phyloP scores from a whole-genome alignment of 2,329 filamentous ascomycete species.

The Ploettnerulaceae sp. region DNA sequence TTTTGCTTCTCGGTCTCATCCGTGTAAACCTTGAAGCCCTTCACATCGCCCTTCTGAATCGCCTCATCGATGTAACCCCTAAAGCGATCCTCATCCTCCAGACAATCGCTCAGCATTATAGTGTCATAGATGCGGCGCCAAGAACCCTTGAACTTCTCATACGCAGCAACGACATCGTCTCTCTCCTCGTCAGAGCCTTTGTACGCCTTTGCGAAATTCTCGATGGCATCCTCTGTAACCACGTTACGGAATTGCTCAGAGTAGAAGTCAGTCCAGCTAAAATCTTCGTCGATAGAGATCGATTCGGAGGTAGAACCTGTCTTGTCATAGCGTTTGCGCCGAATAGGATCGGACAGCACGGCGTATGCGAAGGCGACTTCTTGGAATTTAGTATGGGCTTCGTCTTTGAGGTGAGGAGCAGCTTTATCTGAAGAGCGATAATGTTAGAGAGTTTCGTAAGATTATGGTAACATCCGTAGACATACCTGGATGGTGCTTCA shows the following conservation, averaged over 20 bases:
- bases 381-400: conserved; percentile 80
- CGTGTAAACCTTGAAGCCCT: conserved; percentile 63
- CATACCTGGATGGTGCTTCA: conserved; percentile 80
- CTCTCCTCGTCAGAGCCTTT: conserved; percentile 83
- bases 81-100: conserved; percentile 84
- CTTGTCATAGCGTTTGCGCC: conserved; percentile 81
- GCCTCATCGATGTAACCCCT: conserved; percentile 74
- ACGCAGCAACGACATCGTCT: conserved; percentile 70
- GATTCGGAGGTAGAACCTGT: conserved; percentile 87
- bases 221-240: conserved; percentile 69
- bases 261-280: conserved; percentile 90
- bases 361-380: conserved; percentile 90
- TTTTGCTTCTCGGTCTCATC: conserved; percentile 66
- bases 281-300: conserved; percentile 69
- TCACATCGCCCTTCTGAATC: conserved; percentile 64
- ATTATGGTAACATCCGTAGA: neutral
- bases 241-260: conserved; percentile 74
- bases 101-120: conserved; percentile 81
- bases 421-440: conserved; percentile 63
- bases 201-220: conserved; percentile 71
- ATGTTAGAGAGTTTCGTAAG: neutral
- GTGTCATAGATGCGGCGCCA: conserved; percentile 73
- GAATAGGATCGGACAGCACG: conserved; percentile 75
- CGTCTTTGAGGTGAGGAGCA: conserved; percentile 57
- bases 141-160: conserved; percentile 66